Evolutionary conservation across 2,329 filamentous ascomycete species (phyloP).

Genomic region (Dothistroma pini): DNA sequence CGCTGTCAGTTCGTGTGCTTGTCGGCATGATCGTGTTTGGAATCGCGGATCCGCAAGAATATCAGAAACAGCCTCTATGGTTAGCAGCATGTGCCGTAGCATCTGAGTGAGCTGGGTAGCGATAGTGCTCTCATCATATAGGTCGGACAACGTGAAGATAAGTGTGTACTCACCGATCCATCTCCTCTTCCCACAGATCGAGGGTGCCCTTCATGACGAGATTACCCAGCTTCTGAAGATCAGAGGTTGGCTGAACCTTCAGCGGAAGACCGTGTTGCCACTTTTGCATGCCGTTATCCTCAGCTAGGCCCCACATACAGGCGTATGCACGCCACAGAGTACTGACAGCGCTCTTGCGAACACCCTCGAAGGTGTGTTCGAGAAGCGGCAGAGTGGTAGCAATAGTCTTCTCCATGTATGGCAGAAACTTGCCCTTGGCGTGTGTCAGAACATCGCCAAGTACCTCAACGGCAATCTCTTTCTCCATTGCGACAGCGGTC

Average conservation of each 20-base stretch:
- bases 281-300: constrained; percentile 72
- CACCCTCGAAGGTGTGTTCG: constrained; percentile 88
- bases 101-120: constrained; percentile 99
- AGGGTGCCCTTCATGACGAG: constrained; percentile 82
- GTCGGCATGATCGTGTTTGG: constrained; percentile 28
- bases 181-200: constrained; percentile 82
- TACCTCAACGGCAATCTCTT: constrained; percentile 95
- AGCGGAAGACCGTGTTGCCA: constrained; percentile 87
- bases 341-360: constrained; percentile 84
- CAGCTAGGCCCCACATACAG: constrained; percentile 82
- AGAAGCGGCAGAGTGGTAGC: constrained; percentile 74
- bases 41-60: background rate
- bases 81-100: constrained; percentile 49
- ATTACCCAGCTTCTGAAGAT: constrained; percentile 80
- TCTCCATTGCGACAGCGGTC: constrained; percentile 87
- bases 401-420: constrained; percentile 85
- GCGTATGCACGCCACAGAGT: constrained; percentile 93
- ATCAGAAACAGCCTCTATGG: constrained; percentile 50
- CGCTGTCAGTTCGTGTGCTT: constrained; percentile 41
- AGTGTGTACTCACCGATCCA: constrained; percentile 73
- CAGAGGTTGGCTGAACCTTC: constrained; percentile 70
- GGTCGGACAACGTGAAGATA: constrained; percentile 18
- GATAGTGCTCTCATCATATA: constrained; percentile 80
- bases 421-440: constrained; percentile 73
- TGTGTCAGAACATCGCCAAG: constrained; percentile 88